phyloP scores from a whole-genome alignment of 2,329 filamentous ascomycete genomes.

The Colletotrichum sp. region DNA sequence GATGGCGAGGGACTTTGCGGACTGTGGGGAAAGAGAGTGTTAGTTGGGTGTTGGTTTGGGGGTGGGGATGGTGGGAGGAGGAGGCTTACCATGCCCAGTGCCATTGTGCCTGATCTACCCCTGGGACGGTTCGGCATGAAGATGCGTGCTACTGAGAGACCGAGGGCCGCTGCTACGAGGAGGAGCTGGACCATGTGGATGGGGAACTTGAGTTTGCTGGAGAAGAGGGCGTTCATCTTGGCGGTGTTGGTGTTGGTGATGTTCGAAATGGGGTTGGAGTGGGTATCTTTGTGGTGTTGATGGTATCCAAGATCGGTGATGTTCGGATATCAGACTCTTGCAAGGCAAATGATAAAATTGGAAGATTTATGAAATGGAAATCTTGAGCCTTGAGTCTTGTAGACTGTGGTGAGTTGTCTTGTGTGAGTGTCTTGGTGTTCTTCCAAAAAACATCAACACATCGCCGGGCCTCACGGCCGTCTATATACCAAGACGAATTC shows the following conservation, averaged over 20 bases:
- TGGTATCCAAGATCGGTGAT: neutral
- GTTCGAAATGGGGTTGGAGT: no score
- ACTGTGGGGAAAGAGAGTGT: constrained; percentile 19
- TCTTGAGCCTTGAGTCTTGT: neutral
- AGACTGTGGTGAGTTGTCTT: neutral
- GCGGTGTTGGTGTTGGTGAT: neutral
- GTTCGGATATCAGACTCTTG: neutral
- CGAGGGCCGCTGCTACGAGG: neutral
- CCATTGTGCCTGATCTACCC: constrained; percentile 10
- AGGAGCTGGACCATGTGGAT: constrained; percentile 17
- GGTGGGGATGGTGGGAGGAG: accelerated
- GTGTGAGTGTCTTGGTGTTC: neutral
- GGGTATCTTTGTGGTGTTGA: neutral
- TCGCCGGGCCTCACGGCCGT: neutral
- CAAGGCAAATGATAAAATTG: neutral
- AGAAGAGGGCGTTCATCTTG: neutral
- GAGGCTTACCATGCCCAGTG: constrained; percentile 8
- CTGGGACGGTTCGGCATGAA: neutral
- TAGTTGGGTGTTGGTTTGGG: neutral
- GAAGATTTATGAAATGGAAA: neutral
- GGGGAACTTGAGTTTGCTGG: constrained; percentile 5
- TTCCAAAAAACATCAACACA: neutral
- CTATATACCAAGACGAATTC: neutral
- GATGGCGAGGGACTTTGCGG: constrained; percentile 43
- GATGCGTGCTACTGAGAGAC: constrained; percentile 10